phyloP scores from a whole-genome alignment of 192 early-diverging fungal species.

The Mortierella claussenii region DNA sequence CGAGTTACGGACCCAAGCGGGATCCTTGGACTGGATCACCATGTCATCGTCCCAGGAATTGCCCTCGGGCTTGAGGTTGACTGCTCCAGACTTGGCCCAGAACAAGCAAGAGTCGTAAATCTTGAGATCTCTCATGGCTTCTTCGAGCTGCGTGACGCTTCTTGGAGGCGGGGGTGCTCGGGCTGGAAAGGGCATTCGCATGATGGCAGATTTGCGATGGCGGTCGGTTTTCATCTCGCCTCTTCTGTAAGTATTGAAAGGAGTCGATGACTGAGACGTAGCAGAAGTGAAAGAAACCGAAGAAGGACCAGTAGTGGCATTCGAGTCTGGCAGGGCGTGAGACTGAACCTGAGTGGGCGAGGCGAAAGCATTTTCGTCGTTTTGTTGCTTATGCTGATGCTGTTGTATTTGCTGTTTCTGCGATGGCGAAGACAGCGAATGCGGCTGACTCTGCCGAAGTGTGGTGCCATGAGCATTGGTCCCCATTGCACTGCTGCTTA shows the following conservation, averaged over 20 bases:
- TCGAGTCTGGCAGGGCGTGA: neutral
- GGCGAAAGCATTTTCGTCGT: no score
- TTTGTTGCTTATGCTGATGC: no score
- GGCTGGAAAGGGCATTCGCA: conserved; percentile 25
- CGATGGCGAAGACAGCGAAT: neutral
- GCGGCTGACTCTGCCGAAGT: no score
- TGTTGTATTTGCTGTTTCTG: neutral
- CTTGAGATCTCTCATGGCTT: conserved; percentile 45
- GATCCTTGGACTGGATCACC: conserved; percentile 50
- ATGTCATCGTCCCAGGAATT: conserved; percentile 55
- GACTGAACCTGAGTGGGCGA: neutral
- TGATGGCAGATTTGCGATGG: conserved; percentile 8
- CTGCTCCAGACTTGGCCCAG: conserved; percentile 43
- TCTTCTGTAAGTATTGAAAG: conserved; percentile 1
- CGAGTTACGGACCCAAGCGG: conserved; percentile 46
- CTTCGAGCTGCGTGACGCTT: conserved; percentile 43
- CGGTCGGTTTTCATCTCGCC: neutral
- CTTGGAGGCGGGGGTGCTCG: conserved; percentile 29
- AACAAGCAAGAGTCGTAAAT: conserved; percentile 45
- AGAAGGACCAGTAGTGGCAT: neutral
- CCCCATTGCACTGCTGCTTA: no score
- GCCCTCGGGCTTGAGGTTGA: conserved; percentile 48
- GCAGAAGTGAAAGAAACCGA: neutral
- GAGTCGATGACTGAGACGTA: neutral
- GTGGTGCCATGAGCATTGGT: no score